A percentile compares a stretch with the other conserved stretches of the same genome.
Conservation (phyloP, 345 rosid genomes). For the Erodium maritimum region DNA sequence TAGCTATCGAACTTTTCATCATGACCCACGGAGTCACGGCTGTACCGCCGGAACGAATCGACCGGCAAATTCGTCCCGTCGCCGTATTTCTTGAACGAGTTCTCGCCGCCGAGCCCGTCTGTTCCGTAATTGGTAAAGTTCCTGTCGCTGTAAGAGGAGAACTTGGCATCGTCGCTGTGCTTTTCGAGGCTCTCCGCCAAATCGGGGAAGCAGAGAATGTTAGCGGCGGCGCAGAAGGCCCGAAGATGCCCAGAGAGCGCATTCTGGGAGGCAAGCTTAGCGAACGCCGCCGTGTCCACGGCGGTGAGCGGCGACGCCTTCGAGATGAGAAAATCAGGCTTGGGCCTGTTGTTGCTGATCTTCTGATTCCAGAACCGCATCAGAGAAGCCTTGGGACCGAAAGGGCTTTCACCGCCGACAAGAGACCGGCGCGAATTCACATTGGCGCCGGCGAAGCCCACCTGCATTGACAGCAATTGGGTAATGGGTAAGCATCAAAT, state of each 20-base stretch:
- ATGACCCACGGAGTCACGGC: slow-evolving; percentile 17
- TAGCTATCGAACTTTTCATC: slow-evolving; percentile 17
- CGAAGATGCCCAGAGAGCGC: slow-evolving; percentile 21
- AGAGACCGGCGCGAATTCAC: not conserved
- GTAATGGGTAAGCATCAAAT: too few species aligned
- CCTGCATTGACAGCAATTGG: too few species aligned
- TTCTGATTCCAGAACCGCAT: slow-evolving; percentile 38
- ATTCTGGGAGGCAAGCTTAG: slow-evolving; percentile 27
- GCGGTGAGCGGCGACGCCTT: slow-evolving; percentile 31
- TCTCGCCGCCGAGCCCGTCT: slow-evolving; percentile 18
- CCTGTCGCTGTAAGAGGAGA: slow-evolving; percentile 14
- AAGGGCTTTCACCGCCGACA: slow-evolving; percentile 14
- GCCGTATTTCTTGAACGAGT: slow-evolving; percentile 30
- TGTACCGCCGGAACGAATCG: slow-evolving; percentile 27
- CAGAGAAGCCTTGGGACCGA: slow-evolving; percentile 29
- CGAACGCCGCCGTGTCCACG: slow-evolving; percentile 25
- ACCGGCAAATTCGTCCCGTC: slow-evolving; percentile 5
- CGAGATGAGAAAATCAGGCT: slow-evolving; percentile 25
- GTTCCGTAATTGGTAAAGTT: slow-evolving; percentile 39
- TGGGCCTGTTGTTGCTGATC: slow-evolving; percentile 21
- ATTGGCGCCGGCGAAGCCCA: too few species aligned
- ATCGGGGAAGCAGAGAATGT: slow-evolving; percentile 35
- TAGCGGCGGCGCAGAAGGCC: slow-evolving; percentile 36
- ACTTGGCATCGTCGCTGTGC: slow-evolving; percentile 22
- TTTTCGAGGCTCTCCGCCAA: slow-evolving; percentile 25